Percentiles rank a stretch among this genome's conserved stretches.
phyloP scores from a whole-genome alignment of 1,284 basidiomycete genomes.

The Baeospora myosura region DNA sequence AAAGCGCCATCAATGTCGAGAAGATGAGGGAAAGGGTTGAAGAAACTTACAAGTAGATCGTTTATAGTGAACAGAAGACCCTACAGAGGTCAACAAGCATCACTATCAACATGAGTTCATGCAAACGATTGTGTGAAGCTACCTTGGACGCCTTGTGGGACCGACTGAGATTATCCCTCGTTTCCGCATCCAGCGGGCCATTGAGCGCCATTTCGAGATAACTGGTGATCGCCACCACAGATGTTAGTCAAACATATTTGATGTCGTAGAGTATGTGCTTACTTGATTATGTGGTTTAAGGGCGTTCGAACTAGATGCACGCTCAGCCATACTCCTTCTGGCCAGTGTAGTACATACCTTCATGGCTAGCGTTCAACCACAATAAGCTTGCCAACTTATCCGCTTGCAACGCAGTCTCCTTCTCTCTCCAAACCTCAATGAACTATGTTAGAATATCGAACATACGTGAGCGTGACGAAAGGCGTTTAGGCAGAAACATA shows the following conservation, averaged over 20 bases:
- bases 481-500: neutral
- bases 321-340: slow-evolving; percentile 9
- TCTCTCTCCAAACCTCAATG: slow-evolving; percentile 85
- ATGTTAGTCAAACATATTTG: neutral
- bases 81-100: slow-evolving; percentile 23
- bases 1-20: neutral
- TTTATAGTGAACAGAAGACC: slow-evolving; percentile 79
- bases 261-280: slow-evolving; percentile 63
- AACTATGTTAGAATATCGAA: slow-evolving; percentile 37
- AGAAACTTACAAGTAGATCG: slow-evolving; percentile 58
- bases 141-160: slow-evolving; percentile 81
- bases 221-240: slow-evolving; percentile 28
- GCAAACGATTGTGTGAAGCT: slow-evolving; percentile 8
- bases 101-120: slow-evolving; percentile 3
- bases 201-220: slow-evolving; percentile 84
- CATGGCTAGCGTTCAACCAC: slow-evolving; percentile 85
- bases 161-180: slow-evolving; percentile 71
- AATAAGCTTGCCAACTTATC: slow-evolving; percentile 77
- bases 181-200: slow-evolving; percentile 71
- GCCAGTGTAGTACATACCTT: slow-evolving; percentile 40
- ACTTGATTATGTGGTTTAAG: slow-evolving; percentile 73
- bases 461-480: neutral
- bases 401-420: slow-evolving; percentile 70
- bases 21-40: slow-evolving; percentile 13
- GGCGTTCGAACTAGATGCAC: slow-evolving; percentile 56